Evolutionary conservation across 345 rosid species (phyloP), one percentile per base, ranked within the genome.

Genomic region (Melaleuca quinquenervia): DNA sequence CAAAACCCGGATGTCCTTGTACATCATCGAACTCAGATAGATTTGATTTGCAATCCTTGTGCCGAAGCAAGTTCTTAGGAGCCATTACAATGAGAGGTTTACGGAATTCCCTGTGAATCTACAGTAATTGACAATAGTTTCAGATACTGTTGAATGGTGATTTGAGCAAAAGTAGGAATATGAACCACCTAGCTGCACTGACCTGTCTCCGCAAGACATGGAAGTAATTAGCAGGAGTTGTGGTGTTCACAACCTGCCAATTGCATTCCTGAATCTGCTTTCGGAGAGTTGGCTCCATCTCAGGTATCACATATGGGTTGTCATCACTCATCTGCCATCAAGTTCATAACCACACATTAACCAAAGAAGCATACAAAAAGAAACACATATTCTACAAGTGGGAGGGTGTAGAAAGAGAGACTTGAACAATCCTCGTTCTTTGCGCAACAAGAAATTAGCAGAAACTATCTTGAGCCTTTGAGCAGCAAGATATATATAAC

Each of bases 1-100:
- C 99, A 85, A 95, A 96, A 74, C 99, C 98, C 27, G 98, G 94
- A 88, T 96, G 98, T 54, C 98, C 98, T 94, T 95, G 93, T 27
- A 94, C 98, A 90, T 96, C 98, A 88, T 95, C 99, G 88, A 96
- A 95, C 91, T 96, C 98, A 0, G 97, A 95, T 52, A 96, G 93
- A 89, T 96, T 96, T 85, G 99, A 96, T 93, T 92, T 95, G 90
- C 99, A 96, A 87, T 93, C 95, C 88, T 95, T 96, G 88, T 95
- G 98, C 85, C 98, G 97, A 85, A 96, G 98, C 64, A 96, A 90
- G 89, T 96, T 96, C 93, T 96, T 96, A 70, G 99, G 98, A 84
- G 98, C 88, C 96, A 94, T 94, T 82, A 95, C 95, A 51, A 96
- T 89, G 52, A 96, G 90, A 88, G 98, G 99, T 91, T 96, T 96